Evolutionary conservation across 176 grass and related monocot genomes (phyloP).

Genomic region (Avena eriantha): DNA sequence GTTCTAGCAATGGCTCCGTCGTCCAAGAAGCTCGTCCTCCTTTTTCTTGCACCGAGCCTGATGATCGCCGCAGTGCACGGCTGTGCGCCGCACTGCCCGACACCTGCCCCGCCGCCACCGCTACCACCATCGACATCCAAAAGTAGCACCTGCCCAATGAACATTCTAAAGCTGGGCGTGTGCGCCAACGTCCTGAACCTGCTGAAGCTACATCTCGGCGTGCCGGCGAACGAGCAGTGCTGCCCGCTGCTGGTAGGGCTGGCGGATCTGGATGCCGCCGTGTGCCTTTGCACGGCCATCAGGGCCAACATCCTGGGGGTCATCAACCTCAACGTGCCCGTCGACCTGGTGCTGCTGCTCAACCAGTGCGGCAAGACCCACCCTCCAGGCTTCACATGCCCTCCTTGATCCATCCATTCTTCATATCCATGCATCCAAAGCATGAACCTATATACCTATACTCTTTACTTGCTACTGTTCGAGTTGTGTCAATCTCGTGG

Average conservation of each 20-base stretch:
- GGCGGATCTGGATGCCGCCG: slow-evolving; percentile 41
- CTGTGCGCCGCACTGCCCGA: slow-evolving; percentile 35
- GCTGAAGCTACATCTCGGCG: not conserved
- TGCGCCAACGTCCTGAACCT: slow-evolving; percentile 48
- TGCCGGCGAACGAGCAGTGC: slow-evolving; percentile 47
- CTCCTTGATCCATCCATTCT: not conserved
- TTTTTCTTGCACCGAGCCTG: slow-evolving; percentile 30
- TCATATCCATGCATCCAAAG: too few species aligned
- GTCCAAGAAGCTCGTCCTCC: slow-evolving; percentile 29
- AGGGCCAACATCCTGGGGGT: slow-evolving; percentile 52
- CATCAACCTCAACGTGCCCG: slow-evolving; percentile 50
- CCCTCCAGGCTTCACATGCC: slow-evolving; percentile 56
- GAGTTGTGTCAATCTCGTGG: too few species aligned
- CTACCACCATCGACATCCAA: not conserved
- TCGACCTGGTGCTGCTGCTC: slow-evolving; percentile 57
- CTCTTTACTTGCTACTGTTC: too few species aligned
- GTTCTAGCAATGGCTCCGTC: slow-evolving; percentile 27
- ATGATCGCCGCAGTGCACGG: slow-evolving; percentile 39
- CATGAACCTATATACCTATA: too few species aligned
- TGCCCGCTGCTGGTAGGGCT: slow-evolving; percentile 41
- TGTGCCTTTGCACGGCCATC: slow-evolving; percentile 60
- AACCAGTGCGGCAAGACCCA: slow-evolving; percentile 60
- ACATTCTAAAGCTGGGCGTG: slow-evolving; percentile 48
- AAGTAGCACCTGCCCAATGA: slow-evolving; percentile 31
- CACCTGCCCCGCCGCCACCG: not conserved